Evolutionary conservation across 495 filamentous ascomycete genomes (phyloP), one percentile per base, ranked within the genome.

Genomic region (Penicillium roqueforti): DNA sequence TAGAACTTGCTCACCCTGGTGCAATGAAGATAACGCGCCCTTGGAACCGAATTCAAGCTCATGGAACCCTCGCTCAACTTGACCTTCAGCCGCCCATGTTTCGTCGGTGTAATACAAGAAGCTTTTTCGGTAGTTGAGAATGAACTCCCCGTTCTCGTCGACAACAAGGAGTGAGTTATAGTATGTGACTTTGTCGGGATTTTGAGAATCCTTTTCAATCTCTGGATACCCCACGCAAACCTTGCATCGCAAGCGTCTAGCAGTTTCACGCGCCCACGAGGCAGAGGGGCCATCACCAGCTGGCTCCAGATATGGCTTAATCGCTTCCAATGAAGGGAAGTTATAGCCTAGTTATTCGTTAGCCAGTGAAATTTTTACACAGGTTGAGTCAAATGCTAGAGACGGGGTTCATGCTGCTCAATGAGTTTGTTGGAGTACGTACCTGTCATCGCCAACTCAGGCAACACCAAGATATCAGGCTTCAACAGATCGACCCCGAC

Each of bases 221-320:
- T 98, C 93, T 0, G 93, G 91, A 62, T 97, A 98, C 10, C 93
- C 92, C 6, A 91, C 85, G 22, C 83, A 87, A n/a, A 97, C 90
- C 55, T 83, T 80, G 69, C 92, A 96, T 14, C 80, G 72, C 53
- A 91, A 76, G 47, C 83, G 85, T 50, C 76, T 69, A 16, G 93
- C 93, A 6, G 80, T 87, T 20, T 79, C 78, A 25, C 80, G 78
- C 1, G 93, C 93, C 93, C 93, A 98, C 40, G 80, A 63, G 3
- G 88, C 84, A 38, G 84, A 88, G 32, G 83, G 82, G 1, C 93
- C 93, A 1, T 83, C 67, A 3, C 83, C 80, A 14, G 81, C 85
- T 18, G 83, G 84, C 67, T 98, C 93, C n/a, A 96, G 81, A 65
- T 81, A 88, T 3, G 89, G 89, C 55, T 66, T 75, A 46, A 98